Evolutionary conservation across 257 asterid genomes (phyloP).

Genomic region (Solanum neorickii): DNA sequence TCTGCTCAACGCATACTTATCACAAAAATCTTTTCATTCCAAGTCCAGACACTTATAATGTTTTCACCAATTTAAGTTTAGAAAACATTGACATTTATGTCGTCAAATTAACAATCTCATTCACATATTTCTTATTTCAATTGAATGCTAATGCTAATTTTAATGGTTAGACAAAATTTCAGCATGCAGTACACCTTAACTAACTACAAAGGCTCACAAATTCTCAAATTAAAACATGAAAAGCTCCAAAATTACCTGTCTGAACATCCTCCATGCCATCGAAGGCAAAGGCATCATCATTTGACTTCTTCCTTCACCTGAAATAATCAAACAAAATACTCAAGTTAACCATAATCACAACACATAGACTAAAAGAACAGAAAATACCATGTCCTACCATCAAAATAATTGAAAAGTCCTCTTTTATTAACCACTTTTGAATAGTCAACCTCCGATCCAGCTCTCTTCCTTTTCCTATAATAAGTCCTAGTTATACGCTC

Average conservation of each 20-base stretch:
- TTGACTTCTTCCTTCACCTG: conserved; percentile 22
- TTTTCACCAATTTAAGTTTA: neutral
- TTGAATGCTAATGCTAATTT: neutral
- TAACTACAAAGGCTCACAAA: neutral
- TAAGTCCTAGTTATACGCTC: conserved; percentile 19
- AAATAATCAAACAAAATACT: neutral
- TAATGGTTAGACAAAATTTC: neutral
- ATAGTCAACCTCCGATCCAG: conserved; percentile 10
- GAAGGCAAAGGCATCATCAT: conserved; percentile 3
- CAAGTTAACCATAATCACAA: neutral
- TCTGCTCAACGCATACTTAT: neutral
- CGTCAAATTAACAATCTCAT: neutral
- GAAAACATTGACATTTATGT: neutral
- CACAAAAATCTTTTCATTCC: neutral
- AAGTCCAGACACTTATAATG: neutral
- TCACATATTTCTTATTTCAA: neutral
- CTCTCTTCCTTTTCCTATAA: conserved; percentile 46
- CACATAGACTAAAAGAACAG: neutral
- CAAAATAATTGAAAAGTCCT: neutral
- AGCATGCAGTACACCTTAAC: neutral
- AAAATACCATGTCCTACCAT: conserved; percentile 10
- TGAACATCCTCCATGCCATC: conserved; percentile 1
- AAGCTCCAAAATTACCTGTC: conserved; percentile 29
- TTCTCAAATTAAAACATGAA: neutral
- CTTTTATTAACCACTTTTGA: conserved; percentile 14